A percentile compares a stretch with the other conserved stretches of the same genome.
These are phyloP conservation scores for Hygrocybe punicea DNA, from an alignment of 768 basidiomycete species.

Conservation along the genomic window DNA sequence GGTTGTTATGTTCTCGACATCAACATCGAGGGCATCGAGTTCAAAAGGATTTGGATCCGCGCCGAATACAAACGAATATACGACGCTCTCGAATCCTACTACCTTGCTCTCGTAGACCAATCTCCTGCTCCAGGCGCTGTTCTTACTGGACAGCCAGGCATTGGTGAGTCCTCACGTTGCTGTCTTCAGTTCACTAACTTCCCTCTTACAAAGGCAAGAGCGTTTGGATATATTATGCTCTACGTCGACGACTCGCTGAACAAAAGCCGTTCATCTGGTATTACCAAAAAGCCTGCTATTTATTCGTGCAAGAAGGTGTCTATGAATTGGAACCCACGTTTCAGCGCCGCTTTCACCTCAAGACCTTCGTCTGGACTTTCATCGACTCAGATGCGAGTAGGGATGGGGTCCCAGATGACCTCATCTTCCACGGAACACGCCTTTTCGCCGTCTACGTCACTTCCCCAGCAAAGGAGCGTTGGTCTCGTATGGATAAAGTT, in stretches of 20 bases:
- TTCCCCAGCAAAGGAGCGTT: slow-evolving; percentile 8
- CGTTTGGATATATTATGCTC: too few species aligned
- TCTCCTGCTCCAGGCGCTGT: slow-evolving; percentile 3
- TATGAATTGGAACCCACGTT: slow-evolving; percentile 9
- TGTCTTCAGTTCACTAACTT: slow-evolving; percentile 10
- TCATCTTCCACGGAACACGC: slow-evolving; percentile 10
- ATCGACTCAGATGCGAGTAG: slow-evolving; percentile 10
- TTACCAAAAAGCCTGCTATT: slow-evolving; percentile 2
- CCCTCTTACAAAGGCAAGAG: slow-evolving; percentile 7
- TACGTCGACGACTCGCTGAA: slow-evolving; percentile 13
- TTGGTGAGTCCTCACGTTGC: slow-evolving; percentile 7
- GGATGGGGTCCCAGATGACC: slow-evolving; percentile 13
- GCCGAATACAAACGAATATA: too few species aligned
- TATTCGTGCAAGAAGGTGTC: slow-evolving; percentile 20
- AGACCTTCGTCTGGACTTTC: too few species aligned
- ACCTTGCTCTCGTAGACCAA: background rate
- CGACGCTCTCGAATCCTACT: background rate
- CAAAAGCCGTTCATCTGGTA: slow-evolving; percentile 19
- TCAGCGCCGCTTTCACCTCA: slow-evolving; percentile 12
- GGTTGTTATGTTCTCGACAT: slow-evolving; percentile 9
- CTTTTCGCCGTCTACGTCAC: slow-evolving; percentile 14
- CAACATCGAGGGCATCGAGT: too few species aligned
- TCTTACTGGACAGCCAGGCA: too few species aligned
- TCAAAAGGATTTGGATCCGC: too few species aligned
- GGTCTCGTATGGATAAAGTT: slow-evolving; percentile 5